Conservation (phyloP, 345 rosid genomes). For the Hibiscus trionum region DNA sequence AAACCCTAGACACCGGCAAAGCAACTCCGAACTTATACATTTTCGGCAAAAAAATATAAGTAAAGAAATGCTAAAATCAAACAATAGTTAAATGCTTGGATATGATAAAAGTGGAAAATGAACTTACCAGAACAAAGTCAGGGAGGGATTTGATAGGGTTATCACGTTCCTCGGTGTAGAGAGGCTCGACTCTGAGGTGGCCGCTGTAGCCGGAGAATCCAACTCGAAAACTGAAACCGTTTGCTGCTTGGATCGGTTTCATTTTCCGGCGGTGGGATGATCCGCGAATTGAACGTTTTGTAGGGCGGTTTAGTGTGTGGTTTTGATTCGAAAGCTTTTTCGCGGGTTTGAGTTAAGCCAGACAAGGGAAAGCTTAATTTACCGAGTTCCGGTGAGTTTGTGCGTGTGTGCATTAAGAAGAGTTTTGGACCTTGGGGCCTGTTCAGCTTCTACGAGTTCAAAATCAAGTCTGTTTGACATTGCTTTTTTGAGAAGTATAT, state of each 20-base stretch:
- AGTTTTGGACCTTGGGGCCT: too few species aligned
- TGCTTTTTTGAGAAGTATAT: too few species aligned
- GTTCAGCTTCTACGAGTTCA: too few species aligned
- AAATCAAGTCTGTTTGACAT: too few species aligned
- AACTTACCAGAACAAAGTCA: slow-evolving; percentile 66
- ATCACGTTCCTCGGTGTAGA: slow-evolving; percentile 54
- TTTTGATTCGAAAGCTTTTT: slow-evolving; percentile 14
- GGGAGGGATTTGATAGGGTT: slow-evolving; percentile 66
- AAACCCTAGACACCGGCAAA: slow-evolving; percentile 12
- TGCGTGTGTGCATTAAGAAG: neutral
- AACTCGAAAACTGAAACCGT: slow-evolving; percentile 72
- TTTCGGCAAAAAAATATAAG: neutral
- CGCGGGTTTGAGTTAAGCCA: slow-evolving; percentile 20
- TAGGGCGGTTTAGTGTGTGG: neutral
- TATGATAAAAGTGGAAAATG: neutral
- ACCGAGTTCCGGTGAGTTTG: neutral
- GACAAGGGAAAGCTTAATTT: neutral
- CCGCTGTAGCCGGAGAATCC: slow-evolving; percentile 88
- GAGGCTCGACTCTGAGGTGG: slow-evolving; percentile 87
- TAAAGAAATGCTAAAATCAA: neutral
- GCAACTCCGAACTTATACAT: neutral
- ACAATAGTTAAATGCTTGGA: neutral
- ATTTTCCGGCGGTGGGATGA: slow-evolving; percentile 16
- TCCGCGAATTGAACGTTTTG: neutral
- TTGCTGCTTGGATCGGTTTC: slow-evolving; percentile 60